These are phyloP conservation scores for Rosa rugosa DNA, from an alignment of 306 rosid genomes.

Conservation along the genomic window DNA sequence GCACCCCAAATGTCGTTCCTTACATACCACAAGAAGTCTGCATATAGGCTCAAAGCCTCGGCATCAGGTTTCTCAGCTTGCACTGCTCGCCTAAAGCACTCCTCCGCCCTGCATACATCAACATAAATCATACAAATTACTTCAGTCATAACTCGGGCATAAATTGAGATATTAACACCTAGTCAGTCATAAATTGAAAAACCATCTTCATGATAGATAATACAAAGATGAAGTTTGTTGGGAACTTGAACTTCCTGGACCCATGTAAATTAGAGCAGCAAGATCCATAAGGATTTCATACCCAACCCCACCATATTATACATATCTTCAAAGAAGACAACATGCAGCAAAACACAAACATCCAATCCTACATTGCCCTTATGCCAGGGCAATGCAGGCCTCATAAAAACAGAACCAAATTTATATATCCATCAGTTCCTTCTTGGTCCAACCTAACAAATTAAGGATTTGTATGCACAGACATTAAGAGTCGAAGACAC, in stretches of 20 bases:
- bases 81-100: conserved; percentile 53
- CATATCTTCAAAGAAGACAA: not conserved
- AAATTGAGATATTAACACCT: not conserved
- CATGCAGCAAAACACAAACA: not conserved
- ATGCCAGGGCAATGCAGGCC: not conserved
- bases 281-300: not conserved
- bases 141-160: not conserved
- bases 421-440: not conserved
- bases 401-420: not conserved
- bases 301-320: not conserved
- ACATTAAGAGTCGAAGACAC: not conserved
- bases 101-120: conserved; percentile 66
- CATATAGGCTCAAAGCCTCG: conserved; percentile 59
- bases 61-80: conserved; percentile 51
- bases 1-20: conserved; percentile 70
- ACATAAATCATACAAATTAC: not conserved
- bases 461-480: not conserved
- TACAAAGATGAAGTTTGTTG: not conserved
- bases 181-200: not conserved
- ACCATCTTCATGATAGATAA: not conserved
- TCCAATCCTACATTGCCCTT: not conserved
- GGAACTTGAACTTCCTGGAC: not conserved
- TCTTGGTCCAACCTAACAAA: not conserved
- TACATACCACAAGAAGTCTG: conserved; percentile 60
- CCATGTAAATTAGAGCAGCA: not conserved